These are phyloP conservation scores for Ulota crispa DNA, from an alignment of 225 moss, liverwort and hornwort genomes.

Conservation along the genomic window DNA sequence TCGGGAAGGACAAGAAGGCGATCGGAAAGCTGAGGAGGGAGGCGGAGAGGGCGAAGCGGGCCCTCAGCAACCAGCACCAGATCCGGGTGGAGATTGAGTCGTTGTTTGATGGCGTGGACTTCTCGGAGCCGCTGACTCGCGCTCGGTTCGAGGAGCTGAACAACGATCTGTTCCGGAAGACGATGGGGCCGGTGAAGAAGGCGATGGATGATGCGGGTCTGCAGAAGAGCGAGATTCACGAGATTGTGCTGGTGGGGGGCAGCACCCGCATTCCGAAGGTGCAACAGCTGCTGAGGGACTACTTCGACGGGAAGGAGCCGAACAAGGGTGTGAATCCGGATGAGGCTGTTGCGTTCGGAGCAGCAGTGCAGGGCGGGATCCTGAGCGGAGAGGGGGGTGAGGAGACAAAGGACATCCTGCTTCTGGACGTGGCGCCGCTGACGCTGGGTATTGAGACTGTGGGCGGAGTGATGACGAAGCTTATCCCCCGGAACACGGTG, in stretches of 20 bases:
- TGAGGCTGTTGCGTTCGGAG: conserved; percentile 60
- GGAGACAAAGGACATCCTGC: conserved; percentile 54
- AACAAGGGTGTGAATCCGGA: conserved; percentile 65
- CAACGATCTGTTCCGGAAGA: conserved; percentile 64
- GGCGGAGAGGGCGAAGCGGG: conserved; percentile 64
- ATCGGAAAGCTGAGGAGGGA: conserved; percentile 54
- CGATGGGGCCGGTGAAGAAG: conserved; percentile 69
- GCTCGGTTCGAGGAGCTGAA: conserved; percentile 66
- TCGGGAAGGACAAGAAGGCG: conserved; percentile 60
- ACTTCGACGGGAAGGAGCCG: conserved; percentile 61
- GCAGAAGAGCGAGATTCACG: conserved; percentile 55
- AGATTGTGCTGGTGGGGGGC: conserved; percentile 59
- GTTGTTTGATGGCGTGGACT: conserved; percentile 56
- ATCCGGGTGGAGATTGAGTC: conserved; percentile 57
- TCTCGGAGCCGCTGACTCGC: conserved; percentile 55
- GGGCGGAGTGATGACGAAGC: conserved; percentile 60
- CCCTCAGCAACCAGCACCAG: conserved; percentile 65
- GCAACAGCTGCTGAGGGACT: conserved; percentile 57
- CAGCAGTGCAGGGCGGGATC: conserved; percentile 61
- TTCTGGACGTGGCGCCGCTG: conserved; percentile 58
- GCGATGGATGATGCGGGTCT: conserved; percentile 57
- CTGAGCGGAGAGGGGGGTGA: conserved; percentile 65
- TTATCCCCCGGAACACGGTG: conserved; percentile 54
- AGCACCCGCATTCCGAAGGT: conserved; percentile 70
- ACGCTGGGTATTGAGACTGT: conserved; percentile 58